Evolutionary conservation across 1,139 yeast genomes (phyloP).

Genomic region (Kurtzmaniella quercitrusa): DNA sequence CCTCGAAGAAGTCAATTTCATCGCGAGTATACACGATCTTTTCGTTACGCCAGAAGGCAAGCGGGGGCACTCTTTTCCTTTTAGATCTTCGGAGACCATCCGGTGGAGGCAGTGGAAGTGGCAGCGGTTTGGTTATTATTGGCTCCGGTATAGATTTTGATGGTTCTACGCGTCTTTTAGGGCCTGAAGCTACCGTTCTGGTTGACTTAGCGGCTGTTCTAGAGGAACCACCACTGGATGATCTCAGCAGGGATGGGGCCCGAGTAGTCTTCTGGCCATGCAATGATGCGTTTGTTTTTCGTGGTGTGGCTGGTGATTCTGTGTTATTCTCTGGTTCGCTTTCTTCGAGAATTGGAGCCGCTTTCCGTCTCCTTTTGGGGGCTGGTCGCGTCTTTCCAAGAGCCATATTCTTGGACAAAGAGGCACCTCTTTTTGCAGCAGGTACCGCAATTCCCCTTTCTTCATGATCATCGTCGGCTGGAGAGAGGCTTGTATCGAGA

Average conservation of each 20-base stretch:
- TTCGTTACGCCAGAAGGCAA: slow-evolving; percentile 87
- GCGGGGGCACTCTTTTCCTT: slow-evolving; percentile 65
- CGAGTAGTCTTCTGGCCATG: slow-evolving; percentile 5
- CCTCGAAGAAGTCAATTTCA: slow-evolving; percentile 30
- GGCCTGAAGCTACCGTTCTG: background rate
- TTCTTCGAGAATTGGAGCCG: slow-evolving; percentile 6
- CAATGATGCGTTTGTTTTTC: slow-evolving; percentile 8
- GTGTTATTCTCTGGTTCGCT: slow-evolving; percentile 5
- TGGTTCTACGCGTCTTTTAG: background rate
- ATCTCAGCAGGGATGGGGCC: slow-evolving; percentile 3
- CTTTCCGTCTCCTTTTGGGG: slow-evolving; percentile 11
- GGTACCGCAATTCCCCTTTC: slow-evolving; percentile 1
- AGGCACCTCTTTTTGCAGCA: slow-evolving; percentile 10
- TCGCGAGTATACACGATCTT: slow-evolving; percentile 58
- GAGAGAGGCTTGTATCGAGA: slow-evolving; percentile 15
- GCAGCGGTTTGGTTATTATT: slow-evolving; percentile 22
- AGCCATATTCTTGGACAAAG: slow-evolving; percentile 42
- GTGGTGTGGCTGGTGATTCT: slow-evolving; percentile 4
- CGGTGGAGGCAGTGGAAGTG: slow-evolving; percentile 45
- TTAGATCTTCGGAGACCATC: slow-evolving; percentile 50
- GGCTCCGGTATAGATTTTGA: background rate
- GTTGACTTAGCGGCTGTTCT: background rate
- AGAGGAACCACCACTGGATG: slow-evolving; percentile 8
- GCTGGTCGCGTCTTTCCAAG: slow-evolving; percentile 20
- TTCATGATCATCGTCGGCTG: slow-evolving; percentile 9